Conservation (phyloP, 306 rosid species). For the Senna siamea region DNA sequence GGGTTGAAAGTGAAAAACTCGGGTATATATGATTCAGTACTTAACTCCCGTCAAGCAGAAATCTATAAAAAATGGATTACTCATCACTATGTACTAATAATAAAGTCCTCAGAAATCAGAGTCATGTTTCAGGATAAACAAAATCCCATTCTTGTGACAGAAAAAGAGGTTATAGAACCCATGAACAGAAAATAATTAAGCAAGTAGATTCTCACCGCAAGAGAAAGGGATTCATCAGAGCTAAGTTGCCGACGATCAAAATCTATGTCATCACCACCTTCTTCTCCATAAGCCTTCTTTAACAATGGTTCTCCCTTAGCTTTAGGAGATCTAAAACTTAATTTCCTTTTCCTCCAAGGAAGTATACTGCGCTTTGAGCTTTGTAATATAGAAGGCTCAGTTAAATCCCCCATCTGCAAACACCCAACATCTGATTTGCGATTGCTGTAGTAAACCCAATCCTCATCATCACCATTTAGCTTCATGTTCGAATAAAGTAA, state of each 20-base stretch:
- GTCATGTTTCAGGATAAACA: not conserved
- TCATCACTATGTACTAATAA: not conserved
- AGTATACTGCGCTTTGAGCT: constrained; percentile 78
- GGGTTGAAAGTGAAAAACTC: constrained; percentile 15
- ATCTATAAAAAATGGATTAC: not conserved
- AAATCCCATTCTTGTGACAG: not conserved
- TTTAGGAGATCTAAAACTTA: constrained; percentile 91
- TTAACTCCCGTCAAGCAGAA: not conserved
- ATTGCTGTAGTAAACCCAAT: constrained; percentile 87
- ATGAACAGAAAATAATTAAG: constrained; percentile 13
- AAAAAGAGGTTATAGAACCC: not conserved
- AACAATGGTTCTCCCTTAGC: constrained; percentile 86
- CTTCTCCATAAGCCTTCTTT: constrained; percentile 91
- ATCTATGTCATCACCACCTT: constrained; percentile 99
- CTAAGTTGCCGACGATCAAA: constrained; percentile 97
- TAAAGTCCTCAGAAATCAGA: not conserved
- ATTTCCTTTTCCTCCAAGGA: constrained; percentile 96
- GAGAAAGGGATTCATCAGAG: constrained; percentile 81
- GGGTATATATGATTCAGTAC: not conserved
- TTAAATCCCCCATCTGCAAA: constrained; percentile 56
- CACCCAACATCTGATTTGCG: constrained; percentile 72
- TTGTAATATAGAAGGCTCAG: constrained; percentile 56
- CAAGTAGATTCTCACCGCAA: constrained; percentile 54
- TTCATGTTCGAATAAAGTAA: constrained; percentile 55
- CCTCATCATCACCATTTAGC: constrained; percentile 63